These are phyloP conservation scores for Lentinula boryana DNA, from an alignment of 768 basidiomycete species.

Conservation along the genomic window DNA sequence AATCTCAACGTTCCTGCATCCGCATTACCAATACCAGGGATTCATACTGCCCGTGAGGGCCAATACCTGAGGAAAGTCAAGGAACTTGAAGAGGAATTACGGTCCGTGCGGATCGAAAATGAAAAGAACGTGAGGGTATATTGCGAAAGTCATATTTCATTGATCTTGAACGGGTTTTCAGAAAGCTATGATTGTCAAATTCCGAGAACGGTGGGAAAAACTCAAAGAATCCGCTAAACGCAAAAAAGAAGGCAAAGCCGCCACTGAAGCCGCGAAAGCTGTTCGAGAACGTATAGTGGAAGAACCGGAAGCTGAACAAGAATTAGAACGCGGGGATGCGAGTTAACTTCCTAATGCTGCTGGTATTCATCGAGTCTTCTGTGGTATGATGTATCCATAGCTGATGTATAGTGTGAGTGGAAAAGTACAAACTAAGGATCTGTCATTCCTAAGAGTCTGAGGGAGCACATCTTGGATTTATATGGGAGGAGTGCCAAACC, in stretches of 20 bases:
- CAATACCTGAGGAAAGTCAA: slow-evolving; percentile 59
- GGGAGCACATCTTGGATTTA: not conserved
- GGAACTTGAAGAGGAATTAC: slow-evolving; percentile 78
- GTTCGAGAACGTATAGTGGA: slow-evolving; percentile 67
- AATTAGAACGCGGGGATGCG: not conserved
- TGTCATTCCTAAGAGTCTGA: not conserved
- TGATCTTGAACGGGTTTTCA: slow-evolving; percentile 24
- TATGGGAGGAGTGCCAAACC: not conserved
- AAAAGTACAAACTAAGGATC: not conserved
- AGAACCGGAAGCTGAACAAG: slow-evolving; percentile 61
- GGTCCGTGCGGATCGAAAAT: slow-evolving; percentile 58
- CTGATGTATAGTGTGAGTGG: not conserved
- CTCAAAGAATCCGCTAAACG: slow-evolving; percentile 83
- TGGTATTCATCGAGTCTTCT: not conserved
- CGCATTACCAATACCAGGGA: slow-evolving; percentile 37
- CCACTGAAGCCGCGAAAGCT: slow-evolving; percentile 36
- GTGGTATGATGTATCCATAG: not conserved
- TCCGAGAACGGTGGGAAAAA: slow-evolving; percentile 85
- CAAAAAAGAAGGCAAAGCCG: slow-evolving; percentile 72
- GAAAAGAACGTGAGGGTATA: slow-evolving; percentile 66
- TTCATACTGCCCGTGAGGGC: slow-evolving; percentile 48
- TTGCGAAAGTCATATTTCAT: not conserved
- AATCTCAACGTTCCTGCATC: slow-evolving; percentile 53
- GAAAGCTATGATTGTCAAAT: slow-evolving; percentile 80
- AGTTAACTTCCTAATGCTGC: not conserved